A percentile compares a stretch with the other conserved stretches of the same genome.
These are phyloP conservation scores for Amaranthus palmeri DNA, from an alignment of 148 eudicot species.

Conservation along the genomic window DNA sequence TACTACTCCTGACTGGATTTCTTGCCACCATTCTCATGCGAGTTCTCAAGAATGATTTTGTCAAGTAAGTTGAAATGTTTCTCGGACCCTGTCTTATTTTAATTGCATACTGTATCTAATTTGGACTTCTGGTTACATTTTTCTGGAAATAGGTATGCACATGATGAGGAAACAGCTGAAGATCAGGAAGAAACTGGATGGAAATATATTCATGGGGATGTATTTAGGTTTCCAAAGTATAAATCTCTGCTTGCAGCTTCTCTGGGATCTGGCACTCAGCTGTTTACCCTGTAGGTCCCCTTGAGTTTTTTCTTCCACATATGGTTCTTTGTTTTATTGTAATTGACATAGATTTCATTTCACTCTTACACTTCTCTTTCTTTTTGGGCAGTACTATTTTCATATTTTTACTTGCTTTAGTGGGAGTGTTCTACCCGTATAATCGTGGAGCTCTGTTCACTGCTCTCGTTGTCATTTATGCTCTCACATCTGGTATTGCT, in stretches of 20 bases:
- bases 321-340: neutral
- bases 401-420: constrained; percentile 33
- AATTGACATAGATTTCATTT: neutral
- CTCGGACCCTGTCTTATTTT: neutral
- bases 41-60: constrained; percentile 67
- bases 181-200: constrained; percentile 88
- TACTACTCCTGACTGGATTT: constrained; percentile 56
- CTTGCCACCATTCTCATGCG: constrained; percentile 70
- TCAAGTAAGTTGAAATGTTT: constrained; percentile 37
- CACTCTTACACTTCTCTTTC: neutral
- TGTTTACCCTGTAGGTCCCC: constrained; percentile 59
- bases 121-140: neutral
- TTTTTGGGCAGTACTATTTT: constrained; percentile 26
- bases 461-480: constrained; percentile 36
- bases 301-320: constrained; percentile 4
- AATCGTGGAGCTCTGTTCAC: constrained; percentile 36
- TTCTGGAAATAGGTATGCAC: constrained; percentile 50
- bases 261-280: constrained; percentile 73
- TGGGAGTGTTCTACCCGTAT: constrained; percentile 36
- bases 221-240: constrained; percentile 65
- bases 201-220: constrained; percentile 82
- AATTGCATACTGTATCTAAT: neutral
- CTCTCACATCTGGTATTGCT: constrained; percentile 39
- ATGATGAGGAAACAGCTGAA: constrained; percentile 71
- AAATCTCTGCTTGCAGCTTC: constrained; percentile 69